Evolutionary conservation across 495 filamentous ascomycete genomes (phyloP).

Genomic region (Podospora pseudopauciseta): DNA sequence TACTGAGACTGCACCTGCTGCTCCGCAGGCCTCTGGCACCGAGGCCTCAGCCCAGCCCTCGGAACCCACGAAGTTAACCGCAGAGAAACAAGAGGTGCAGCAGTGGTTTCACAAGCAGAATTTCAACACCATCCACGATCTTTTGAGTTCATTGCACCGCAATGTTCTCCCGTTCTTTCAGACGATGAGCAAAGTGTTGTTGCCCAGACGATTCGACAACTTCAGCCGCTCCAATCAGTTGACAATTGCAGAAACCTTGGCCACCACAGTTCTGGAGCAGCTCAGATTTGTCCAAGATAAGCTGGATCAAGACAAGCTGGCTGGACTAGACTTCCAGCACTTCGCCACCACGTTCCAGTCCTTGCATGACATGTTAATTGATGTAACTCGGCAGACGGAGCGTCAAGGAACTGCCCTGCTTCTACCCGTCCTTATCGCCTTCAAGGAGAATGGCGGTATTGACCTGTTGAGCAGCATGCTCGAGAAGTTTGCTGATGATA

Average conservation of each 20-base stretch:
- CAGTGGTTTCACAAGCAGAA: slow-evolving; percentile 46
- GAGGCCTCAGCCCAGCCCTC: slow-evolving; percentile 16
- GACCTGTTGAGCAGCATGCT: slow-evolving; percentile 69
- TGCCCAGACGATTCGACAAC: slow-evolving; percentile 65
- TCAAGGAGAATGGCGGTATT: slow-evolving; percentile 77
- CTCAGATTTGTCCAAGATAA: slow-evolving; percentile 37
- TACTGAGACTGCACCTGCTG: too few species aligned
- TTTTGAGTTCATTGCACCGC: slow-evolving; percentile 70
- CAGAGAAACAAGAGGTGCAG: slow-evolving; percentile 26
- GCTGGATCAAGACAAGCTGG: slow-evolving; percentile 28
- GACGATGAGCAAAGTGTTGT: slow-evolving; percentile 69
- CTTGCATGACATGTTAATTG: slow-evolving; percentile 73
- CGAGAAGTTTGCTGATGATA: slow-evolving; percentile 65
- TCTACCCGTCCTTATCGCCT: slow-evolving; percentile 76
- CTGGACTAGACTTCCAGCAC: slow-evolving; percentile 60
- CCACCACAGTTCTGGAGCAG: slow-evolving; percentile 64
- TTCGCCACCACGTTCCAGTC: slow-evolving; percentile 76
- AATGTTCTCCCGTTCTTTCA: slow-evolving; percentile 75
- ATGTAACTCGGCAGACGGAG: slow-evolving; percentile 52
- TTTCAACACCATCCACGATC: slow-evolving; percentile 66
- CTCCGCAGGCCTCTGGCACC: slow-evolving; percentile 3
- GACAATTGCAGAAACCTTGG: slow-evolving; percentile 75
- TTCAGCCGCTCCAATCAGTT: slow-evolving; percentile 61
- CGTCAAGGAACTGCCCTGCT: slow-evolving; percentile 63
- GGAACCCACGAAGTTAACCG: slow-evolving; percentile 21